Evolutionary conservation across 1,284 basidiomycete genomes (phyloP), one percentile per base, ranked within the genome.

Genomic region (Coniferiporia sulphurascens): DNA sequence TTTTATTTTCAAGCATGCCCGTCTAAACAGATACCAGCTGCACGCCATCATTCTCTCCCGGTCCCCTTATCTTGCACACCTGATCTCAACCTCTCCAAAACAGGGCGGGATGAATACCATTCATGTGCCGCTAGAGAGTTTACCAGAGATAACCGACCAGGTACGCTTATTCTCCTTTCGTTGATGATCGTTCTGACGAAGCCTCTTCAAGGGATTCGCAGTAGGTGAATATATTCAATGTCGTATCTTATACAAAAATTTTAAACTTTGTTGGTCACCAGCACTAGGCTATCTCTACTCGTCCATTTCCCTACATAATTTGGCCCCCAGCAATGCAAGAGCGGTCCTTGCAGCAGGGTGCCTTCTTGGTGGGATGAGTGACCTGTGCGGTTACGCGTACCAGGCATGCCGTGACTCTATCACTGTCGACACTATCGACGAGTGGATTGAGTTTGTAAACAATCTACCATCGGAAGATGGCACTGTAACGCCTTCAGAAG

Each of bases 21-120:
- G 85, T 67, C 83, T 86, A 77, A 84, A 82, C 71, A 76, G 79
- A 61, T 91, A 90, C 71, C 82, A 84, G 62, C 80, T 91, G 55
- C 89, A 91, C 72, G 82, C 86, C 65, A 87, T 95, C 71, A 87
- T 93, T 66, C 79, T 95, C 61, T 90, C 91, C 59, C 86, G 89
- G 58, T 93, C 90, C 41, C 91, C 93, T 48, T 91, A 85, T 73
- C 82, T 94, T 66, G 88, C 86, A 46, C 91, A 92, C 70, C 76
- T 93, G 65, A 89, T 95, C 84, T 85, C 86, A 64, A 85, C 89
- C 65, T 81, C 88, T 61, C 80, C 84, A 62, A 81, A 78, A 72
- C 60, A 82, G 69, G 78, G 77, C 63, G 82, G 80, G 19, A 83
- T 86, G 67, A 80, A 84, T 63, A 76, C 79, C 62, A 82, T 94